Conservation (phyloP, 495 filamentous ascomycete genomes). For the Podospora pseudoanserina region DNA sequence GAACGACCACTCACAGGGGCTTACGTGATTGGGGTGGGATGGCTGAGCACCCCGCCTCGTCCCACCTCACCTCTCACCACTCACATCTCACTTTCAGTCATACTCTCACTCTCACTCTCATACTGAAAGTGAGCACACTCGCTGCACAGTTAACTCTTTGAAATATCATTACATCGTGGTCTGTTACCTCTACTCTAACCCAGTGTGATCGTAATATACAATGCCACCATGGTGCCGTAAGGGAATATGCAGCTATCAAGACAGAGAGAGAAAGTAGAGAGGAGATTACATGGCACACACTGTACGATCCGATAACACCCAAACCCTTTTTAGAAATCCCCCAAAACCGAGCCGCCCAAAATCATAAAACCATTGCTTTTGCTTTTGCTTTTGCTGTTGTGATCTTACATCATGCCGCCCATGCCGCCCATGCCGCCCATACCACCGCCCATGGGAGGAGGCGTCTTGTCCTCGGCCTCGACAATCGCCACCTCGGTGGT, state of each 20-base stretch:
- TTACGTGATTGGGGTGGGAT: conserved; percentile 17
- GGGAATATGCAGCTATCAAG: conserved; percentile 28
- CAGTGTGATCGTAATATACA: conserved; percentile 33
- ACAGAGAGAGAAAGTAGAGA: conserved; percentile 31
- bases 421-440: conserved; percentile 60
- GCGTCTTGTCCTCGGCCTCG: conserved; percentile 90
- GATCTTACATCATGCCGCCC: conserved; percentile 52
- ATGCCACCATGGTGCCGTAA: conserved; percentile 17
- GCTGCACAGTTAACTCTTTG: neutral
- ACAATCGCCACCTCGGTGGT: conserved; percentile 98
- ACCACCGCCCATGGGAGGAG: conserved; percentile 50
- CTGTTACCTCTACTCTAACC: conserved; percentile 30
- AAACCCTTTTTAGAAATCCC: conserved; percentile 27
- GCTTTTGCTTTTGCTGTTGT: conserved; percentile 21
- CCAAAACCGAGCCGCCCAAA: conserved; percentile 33
- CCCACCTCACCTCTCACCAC: neutral
- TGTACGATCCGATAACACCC: conserved; percentile 34
- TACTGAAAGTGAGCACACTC: too few species aligned
- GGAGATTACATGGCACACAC: conserved; percentile 35
- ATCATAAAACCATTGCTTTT: conserved; percentile 19
- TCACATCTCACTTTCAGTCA: neutral
- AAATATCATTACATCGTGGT: conserved; percentile 12
- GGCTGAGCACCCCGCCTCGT: neutral
- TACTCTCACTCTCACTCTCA: neutral
- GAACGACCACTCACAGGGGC: conserved; percentile 13